phyloP scores from a whole-genome alignment of 192 early-diverging fungal species.

The Mortierella claussenii region DNA sequence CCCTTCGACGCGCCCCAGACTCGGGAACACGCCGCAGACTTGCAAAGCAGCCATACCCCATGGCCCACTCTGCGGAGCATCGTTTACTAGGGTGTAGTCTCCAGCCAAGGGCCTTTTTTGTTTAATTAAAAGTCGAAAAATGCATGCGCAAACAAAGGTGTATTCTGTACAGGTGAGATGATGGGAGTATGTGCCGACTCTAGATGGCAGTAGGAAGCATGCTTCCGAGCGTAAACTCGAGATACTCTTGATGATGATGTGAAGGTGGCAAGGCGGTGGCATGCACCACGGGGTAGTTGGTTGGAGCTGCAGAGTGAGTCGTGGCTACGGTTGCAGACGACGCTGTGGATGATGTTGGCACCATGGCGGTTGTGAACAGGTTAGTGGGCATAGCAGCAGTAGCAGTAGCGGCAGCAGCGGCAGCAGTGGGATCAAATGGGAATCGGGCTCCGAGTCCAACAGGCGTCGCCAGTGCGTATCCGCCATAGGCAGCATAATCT shows the following conservation, averaged over 20 bases:
- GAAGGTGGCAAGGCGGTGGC: conserved; percentile 44
- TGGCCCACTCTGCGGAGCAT: too few relatives aligned
- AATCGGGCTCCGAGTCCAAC: conserved; percentile 22
- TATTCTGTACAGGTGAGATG: conserved; percentile 1
- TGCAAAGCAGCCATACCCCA: too few relatives aligned
- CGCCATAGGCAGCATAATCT: conserved; percentile 28
- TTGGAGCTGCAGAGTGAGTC: background rate
- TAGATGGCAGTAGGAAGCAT: conserved; percentile 35
- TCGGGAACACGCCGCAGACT: too few relatives aligned
- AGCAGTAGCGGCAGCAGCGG: background rate
- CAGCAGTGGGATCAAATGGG: conserved; percentile 19
- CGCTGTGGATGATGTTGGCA: background rate
- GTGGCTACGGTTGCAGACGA: conserved; percentile 6
- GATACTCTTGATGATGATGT: conserved; percentile 50
- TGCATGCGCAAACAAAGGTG: too few relatives aligned
- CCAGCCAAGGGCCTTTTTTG: too few relatives aligned
- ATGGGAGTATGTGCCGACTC: background rate
- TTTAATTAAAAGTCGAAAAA: too few relatives aligned
- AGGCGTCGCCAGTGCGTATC: conserved; percentile 35
- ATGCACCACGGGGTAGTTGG: conserved; percentile 40
- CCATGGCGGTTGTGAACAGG: conserved; percentile 27
- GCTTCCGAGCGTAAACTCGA: conserved; percentile 40
- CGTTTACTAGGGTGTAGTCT: too few relatives aligned
- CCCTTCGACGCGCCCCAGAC: too few relatives aligned
- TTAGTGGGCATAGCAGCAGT: background rate